These are phyloP conservation scores for Trichocladium antarcticum DNA, from an alignment of 495 filamentous ascomycete genomes.

Conservation along the genomic window DNA sequence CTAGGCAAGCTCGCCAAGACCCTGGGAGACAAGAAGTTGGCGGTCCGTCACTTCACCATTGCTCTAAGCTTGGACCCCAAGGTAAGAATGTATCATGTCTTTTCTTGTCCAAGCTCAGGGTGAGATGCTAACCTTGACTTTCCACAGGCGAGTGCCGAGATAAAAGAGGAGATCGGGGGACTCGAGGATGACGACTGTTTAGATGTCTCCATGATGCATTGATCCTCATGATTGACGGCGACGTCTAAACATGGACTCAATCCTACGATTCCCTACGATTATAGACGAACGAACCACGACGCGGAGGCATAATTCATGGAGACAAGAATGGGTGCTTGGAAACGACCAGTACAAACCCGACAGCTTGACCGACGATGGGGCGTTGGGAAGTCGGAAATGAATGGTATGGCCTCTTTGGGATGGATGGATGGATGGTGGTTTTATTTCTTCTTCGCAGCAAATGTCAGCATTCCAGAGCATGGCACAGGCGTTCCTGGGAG, in stretches of 20 bases:
- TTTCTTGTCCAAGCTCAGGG: neutral
- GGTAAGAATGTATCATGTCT: conserved; percentile 37
- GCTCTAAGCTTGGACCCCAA: conserved; percentile 94
- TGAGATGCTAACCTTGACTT: conserved; percentile 16
- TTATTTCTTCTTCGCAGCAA: conserved; percentile 7
- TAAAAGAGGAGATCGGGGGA: conserved; percentile 86
- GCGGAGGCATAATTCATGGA: neutral
- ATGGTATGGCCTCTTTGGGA: neutral
- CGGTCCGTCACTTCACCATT: conserved; percentile 86
- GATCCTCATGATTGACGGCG: conserved; percentile 21
- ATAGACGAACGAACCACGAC: neutral
- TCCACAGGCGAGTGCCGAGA: conserved; percentile 68
- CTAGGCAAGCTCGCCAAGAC: conserved; percentile 79
- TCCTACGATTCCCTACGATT: conserved; percentile 2
- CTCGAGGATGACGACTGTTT: conserved; percentile 77
- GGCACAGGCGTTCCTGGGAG: conserved; percentile 24
- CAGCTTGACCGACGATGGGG: too few species aligned
- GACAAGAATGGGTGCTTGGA: neutral
- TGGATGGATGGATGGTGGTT: neutral
- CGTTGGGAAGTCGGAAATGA: neutral
- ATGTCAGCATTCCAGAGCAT: conserved; percentile 18
- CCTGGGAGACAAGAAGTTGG: conserved; percentile 62
- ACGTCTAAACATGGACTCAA: conserved; percentile 4
- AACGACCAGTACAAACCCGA: neutral
- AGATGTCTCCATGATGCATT: conserved; percentile 50